A percentile compares a stretch with the other conserved stretches of the same genome.
phyloP scores from a whole-genome alignment of 768 basidiomycete species.

The Porphyrellus cyaneotinctus region DNA sequence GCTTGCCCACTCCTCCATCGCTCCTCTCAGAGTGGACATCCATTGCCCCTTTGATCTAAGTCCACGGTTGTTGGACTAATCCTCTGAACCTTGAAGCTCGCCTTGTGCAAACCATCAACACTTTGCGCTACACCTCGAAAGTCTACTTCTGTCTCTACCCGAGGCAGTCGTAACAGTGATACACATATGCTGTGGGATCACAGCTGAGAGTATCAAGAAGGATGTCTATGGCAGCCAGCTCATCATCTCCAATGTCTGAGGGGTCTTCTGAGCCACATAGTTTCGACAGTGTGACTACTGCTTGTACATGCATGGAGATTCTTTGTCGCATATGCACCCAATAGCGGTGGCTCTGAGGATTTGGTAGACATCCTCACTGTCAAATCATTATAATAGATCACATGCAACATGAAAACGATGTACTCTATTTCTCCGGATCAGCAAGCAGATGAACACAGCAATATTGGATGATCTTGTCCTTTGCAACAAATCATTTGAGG shows the following conservation, averaged over 20 bases:
- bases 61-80: too few species aligned
- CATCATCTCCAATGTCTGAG: slow-evolving; percentile 46
- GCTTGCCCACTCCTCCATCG: too few species aligned
- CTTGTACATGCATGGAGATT: slow-evolving; percentile 76
- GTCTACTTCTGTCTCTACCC: too few species aligned
- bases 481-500: slow-evolving; percentile 73
- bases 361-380: slow-evolving; percentile 72
- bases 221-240: slow-evolving; percentile 47
- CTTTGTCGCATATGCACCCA: slow-evolving; percentile 75
- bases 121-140: too few species aligned
- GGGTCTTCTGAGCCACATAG: slow-evolving; percentile 68
- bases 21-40: too few species aligned
- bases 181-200: slow-evolving; percentile 77
- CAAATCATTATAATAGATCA: not conserved
- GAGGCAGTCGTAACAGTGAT: too few species aligned
- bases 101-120: too few species aligned
- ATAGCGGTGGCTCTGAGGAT: slow-evolving; percentile 59
- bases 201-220: slow-evolving; percentile 62
- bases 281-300: slow-evolving; percentile 73
- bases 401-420: slow-evolving; percentile 17
- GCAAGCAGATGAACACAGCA: slow-evolving; percentile 74
- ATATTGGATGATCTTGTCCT: slow-evolving; percentile 84
- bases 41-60: too few species aligned
- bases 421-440: slow-evolving; percentile 87
- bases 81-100: too few species aligned